Conservation (phyloP, 176 grass and related monocot species). For the Oryza meyeriana region DNA sequence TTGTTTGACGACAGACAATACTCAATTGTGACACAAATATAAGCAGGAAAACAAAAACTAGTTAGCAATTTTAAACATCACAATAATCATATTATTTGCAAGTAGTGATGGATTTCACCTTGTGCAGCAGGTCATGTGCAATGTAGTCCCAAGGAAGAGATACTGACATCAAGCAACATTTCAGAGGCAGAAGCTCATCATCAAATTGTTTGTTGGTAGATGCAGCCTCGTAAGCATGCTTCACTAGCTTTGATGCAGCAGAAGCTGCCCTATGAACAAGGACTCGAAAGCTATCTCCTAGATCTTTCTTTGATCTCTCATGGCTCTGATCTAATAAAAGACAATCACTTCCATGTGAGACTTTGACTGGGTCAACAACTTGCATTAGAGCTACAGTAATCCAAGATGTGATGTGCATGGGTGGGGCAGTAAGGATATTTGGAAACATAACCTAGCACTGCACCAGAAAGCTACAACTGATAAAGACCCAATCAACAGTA, state of each 20-base stretch:
- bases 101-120: constrained; percentile 32
- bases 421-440: not conserved
- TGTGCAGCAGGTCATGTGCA: constrained; percentile 79
- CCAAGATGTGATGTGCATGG: not conserved
- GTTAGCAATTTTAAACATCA: not conserved
- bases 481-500: not conserved
- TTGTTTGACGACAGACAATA: too few species aligned
- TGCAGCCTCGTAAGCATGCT: constrained; percentile 59
- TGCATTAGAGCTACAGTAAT: constrained; percentile 17
- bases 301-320: constrained; percentile 47
- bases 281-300: constrained; percentile 51
- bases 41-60: constrained; percentile 1
- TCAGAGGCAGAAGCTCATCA: constrained; percentile 72
- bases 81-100: not conserved
- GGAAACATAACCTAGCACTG: not conserved
- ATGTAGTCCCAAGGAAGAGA: constrained; percentile 93
- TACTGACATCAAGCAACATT: constrained; percentile 91
- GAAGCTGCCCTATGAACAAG: constrained; percentile 74
- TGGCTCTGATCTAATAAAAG: constrained; percentile 62
- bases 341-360: not conserved
- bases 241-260: constrained; percentile 76
- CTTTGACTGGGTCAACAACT: not conserved
- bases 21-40: too few species aligned
- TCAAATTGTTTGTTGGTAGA: constrained; percentile 47
- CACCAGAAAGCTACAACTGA: not conserved